These are phyloP conservation scores for Trematosphaeria pertusa DNA, from an alignment of 2,329 filamentous ascomycete genomes.

Conservation along the genomic window DNA sequence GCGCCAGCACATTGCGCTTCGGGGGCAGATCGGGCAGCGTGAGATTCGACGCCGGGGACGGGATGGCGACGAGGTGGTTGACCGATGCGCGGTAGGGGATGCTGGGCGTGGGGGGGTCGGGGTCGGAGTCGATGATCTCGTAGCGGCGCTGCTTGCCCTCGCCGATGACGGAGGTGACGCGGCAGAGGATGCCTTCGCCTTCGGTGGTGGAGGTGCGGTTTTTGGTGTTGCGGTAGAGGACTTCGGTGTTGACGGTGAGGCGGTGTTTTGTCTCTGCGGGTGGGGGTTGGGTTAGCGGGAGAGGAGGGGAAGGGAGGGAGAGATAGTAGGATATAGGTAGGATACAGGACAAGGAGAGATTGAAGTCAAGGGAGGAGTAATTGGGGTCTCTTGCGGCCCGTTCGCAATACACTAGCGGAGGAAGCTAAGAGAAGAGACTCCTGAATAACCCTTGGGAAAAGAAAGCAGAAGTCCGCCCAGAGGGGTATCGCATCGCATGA, in stretches of 20 bases:
- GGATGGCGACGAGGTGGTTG: conserved; percentile 54
- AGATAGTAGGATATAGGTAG: neutral
- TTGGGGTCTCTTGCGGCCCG: too few species aligned
- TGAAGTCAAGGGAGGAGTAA: too few species aligned
- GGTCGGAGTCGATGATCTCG: conserved; percentile 60
- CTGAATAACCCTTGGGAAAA: conserved; percentile 20
- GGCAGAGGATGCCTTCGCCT: conserved; percentile 60
- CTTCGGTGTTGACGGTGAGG: conserved; percentile 53
- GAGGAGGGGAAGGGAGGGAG: conserved; percentile 1
- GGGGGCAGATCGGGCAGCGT: conserved; percentile 51
- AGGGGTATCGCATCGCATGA: conserved; percentile 29
- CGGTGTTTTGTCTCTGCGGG: conserved; percentile 34
- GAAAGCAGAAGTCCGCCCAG: conserved; percentile 11
- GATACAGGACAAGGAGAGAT: neutral
- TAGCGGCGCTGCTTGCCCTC: conserved; percentile 62
- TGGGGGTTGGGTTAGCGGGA: conserved; percentile 3
- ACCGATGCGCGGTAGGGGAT: conserved; percentile 55
- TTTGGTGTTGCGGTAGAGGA: conserved; percentile 59
- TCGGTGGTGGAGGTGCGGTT: conserved; percentile 44
- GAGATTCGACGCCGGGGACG: conserved; percentile 49
- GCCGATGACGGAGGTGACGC: conserved; percentile 59
- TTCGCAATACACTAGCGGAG: neutral
- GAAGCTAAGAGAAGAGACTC: conserved; percentile 26
- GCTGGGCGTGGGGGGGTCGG: conserved; percentile 47
- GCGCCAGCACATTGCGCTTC: conserved; percentile 55